These are phyloP conservation scores for Myrica gale DNA, from an alignment of 306 rosid genomes.

Conservation along the genomic window DNA sequence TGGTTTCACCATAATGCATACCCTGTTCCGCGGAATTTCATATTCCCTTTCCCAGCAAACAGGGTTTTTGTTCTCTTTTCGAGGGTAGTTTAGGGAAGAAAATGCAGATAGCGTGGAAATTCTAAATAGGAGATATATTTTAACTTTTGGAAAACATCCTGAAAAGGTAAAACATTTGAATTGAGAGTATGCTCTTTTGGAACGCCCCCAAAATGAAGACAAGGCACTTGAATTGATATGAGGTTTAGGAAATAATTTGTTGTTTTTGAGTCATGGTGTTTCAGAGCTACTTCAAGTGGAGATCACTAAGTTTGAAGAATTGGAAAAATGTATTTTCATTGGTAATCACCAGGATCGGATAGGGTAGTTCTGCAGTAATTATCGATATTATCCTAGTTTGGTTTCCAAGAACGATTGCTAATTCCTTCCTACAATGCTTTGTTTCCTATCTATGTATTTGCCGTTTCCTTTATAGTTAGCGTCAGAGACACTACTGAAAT, in stretches of 20 bases:
- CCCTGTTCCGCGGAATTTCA: background rate
- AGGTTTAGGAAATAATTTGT: background rate
- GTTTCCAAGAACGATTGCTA: background rate
- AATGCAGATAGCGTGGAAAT: too few relatives aligned
- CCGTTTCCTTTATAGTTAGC: background rate
- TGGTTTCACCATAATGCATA: background rate
- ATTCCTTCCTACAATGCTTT: background rate
- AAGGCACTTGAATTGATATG: background rate
- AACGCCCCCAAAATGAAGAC: too few relatives aligned
- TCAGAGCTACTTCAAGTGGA: background rate
- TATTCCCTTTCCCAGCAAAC: background rate
- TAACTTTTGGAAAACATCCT: too few relatives aligned
- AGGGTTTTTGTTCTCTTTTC: too few relatives aligned
- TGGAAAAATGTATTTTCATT: too few relatives aligned
- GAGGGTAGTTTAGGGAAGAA: too few relatives aligned
- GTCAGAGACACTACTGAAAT: background rate
- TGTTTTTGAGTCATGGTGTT: background rate
- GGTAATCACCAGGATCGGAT: background rate
- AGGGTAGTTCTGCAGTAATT: background rate
- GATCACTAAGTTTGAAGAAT: too few relatives aligned
- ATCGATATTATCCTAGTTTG: background rate
- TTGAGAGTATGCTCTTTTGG: too few relatives aligned
- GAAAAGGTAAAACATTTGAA: too few relatives aligned
- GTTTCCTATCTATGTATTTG: background rate
- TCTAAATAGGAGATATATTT: too few relatives aligned